Percentiles rank a stretch among this genome's conserved stretches.
phyloP scores from a whole-genome alignment of 2,329 filamentous ascomycete species.

The Neurospora sp. region DNA sequence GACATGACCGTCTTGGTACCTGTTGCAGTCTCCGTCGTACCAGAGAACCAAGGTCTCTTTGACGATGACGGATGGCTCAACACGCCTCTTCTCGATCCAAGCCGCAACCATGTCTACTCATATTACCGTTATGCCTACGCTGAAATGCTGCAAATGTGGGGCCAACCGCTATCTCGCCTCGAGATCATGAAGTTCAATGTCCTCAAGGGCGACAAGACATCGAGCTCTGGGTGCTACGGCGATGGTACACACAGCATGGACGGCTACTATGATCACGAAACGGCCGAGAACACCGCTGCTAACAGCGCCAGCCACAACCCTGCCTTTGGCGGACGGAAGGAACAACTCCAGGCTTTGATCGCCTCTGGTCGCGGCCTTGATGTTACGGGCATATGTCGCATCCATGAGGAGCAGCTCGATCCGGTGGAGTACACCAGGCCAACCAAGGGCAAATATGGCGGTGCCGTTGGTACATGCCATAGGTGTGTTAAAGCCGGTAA shows the following conservation, averaged over 20 bases:
- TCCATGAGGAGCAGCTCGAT: constrained; percentile 54
- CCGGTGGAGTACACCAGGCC: constrained; percentile 40
- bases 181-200: constrained; percentile 63
- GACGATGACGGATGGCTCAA: constrained; percentile 59
- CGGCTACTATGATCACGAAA: constrained; percentile 23
- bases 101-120: constrained; percentile 39
- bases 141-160: constrained; percentile 60
- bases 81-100: constrained; percentile 46
- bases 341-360: constrained; percentile 40
- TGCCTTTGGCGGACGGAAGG: constrained; percentile 37
- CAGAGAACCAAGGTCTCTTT: constrained; percentile 55
- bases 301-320: constrained; percentile 29
- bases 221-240: constrained; percentile 11
- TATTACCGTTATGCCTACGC: constrained; percentile 57
- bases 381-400: constrained; percentile 51
- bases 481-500: constrained; percentile 16
- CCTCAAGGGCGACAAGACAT: constrained; percentile 37
- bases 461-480: constrained; percentile 36
- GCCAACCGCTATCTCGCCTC: constrained; percentile 49
- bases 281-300: constrained; percentile 29
- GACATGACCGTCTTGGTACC: constrained; percentile 39
- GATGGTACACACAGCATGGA: constrained; percentile 15
- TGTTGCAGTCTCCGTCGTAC: constrained; percentile 40
- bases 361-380: constrained; percentile 49
- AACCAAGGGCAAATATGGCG: constrained; percentile 28